Percentiles rank a stretch among this genome's conserved stretches.
Evolutionary conservation across 345 rosid species (phyloP).

Genomic region (Moricandia moricandioides): DNA sequence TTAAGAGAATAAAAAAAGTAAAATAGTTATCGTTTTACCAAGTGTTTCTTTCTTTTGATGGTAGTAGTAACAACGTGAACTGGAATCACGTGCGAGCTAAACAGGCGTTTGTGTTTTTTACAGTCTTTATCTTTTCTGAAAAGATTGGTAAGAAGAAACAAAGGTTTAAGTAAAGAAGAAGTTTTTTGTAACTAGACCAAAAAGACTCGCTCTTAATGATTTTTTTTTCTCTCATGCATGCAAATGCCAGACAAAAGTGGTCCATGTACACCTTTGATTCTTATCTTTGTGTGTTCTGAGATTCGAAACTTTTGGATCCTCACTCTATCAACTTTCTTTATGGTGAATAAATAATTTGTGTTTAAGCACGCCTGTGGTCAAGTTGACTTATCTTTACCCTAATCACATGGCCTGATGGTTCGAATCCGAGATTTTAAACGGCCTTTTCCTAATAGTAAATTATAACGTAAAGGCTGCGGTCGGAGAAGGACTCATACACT

Average conservation of each 20-base stretch:
- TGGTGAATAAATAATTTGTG: background rate
- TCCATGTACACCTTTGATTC: slow-evolving; percentile 35
- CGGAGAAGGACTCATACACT: background rate
- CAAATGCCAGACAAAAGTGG: slow-evolving; percentile 35
- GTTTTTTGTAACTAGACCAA: background rate
- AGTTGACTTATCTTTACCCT: background rate
- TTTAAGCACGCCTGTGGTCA: slow-evolving; percentile 29
- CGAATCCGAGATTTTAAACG: background rate
- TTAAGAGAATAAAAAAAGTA: background rate
- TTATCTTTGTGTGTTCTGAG: slow-evolving; percentile 22
- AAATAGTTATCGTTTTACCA: background rate
- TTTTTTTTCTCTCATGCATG: slow-evolving; percentile 26
- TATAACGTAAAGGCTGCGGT: background rate
- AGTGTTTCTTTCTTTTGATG: background rate
- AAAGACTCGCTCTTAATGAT: slow-evolving; percentile 10
- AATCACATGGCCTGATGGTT: slow-evolving; percentile 14
- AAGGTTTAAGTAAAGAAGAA: slow-evolving; percentile 6
- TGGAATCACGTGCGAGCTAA: slow-evolving; percentile 19
- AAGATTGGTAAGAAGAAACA: slow-evolving; percentile 24
- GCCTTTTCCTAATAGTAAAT: background rate
- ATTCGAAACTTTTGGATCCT: slow-evolving; percentile 9
- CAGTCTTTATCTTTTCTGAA: slow-evolving; percentile 19
- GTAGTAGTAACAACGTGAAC: background rate
- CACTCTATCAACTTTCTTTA: background rate
- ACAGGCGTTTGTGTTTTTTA: slow-evolving; percentile 2